Conservation (phyloP, 371 early-diverging fungal genomes). For the Dinochytrium kinnereticum region DNA sequence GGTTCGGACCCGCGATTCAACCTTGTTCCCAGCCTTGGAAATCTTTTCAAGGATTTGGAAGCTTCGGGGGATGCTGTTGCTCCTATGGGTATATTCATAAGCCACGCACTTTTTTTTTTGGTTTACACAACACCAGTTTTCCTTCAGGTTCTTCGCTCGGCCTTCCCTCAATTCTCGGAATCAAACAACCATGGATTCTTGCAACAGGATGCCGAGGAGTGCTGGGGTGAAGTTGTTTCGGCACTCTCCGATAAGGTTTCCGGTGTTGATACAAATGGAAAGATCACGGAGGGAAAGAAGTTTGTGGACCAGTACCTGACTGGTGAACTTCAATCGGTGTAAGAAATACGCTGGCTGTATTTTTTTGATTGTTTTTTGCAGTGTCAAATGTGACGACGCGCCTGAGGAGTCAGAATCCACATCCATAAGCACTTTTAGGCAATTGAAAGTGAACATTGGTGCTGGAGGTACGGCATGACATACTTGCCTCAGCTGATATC, state of each 20-base stretch:
- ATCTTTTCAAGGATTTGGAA: constrained; percentile 73
- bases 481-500: background rate
- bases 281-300: constrained; percentile 50
- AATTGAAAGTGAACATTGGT: constrained; percentile 85
- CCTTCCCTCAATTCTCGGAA: constrained; percentile 87
- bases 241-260: constrained; percentile 71
- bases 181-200: constrained; percentile 69
- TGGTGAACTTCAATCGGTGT: constrained; percentile 72
- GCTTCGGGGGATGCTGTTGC: constrained; percentile 74
- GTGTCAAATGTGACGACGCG: constrained; percentile 76
- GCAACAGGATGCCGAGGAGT: constrained; percentile 99
- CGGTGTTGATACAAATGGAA: constrained; percentile 47
- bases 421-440: constrained; percentile 72
- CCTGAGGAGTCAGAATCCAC: constrained; percentile 74
- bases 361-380: constrained; percentile 13
- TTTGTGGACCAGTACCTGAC: constrained; percentile 88
- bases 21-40: constrained; percentile 73
- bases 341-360: constrained; percentile 13
- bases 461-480: constrained; percentile 32
- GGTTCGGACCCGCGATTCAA: constrained; percentile 47
- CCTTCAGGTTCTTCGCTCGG: constrained; percentile 68
- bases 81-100: constrained; percentile 68
- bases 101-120: too few relatives aligned
- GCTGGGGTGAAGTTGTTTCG: constrained; percentile 80
- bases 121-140: too few relatives aligned